Percentiles rank a stretch among this genome's conserved stretches.
phyloP scores from a whole-genome alignment of 352 stramenopile species.

The Globisporangium spiculum region DNA sequence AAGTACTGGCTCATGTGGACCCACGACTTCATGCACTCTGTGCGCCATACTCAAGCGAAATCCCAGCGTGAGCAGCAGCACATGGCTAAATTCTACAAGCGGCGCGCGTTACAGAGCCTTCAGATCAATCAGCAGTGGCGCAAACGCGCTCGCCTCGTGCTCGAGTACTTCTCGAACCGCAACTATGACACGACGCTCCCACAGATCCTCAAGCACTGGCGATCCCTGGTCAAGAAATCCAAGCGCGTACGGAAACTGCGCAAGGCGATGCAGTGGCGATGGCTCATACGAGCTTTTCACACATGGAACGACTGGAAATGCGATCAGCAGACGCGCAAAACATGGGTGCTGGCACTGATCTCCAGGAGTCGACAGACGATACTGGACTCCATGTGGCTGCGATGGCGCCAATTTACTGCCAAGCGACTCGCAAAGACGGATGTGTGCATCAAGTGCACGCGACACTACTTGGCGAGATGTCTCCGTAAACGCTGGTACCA shows the following conservation, averaged over 20 bases:
- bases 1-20: conserved; percentile 63
- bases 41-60: neutral
- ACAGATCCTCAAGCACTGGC: conserved; percentile 21
- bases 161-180: conserved; percentile 40
- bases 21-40: conserved; percentile 35
- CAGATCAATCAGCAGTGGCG: conserved; percentile 5
- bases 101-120: conserved; percentile 18
- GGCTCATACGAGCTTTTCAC: neutral
- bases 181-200: conserved; percentile 25
- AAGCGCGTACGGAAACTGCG: conserved; percentile 7
- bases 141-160: conserved; percentile 32
- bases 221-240: neutral
- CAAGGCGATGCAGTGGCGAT: neutral
- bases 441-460: conserved; percentile 7
- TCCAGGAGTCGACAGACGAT: neutral
- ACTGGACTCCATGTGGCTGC: conserved; percentile 7
- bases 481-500: conserved; percentile 26
- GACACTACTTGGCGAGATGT: conserved; percentile 20
- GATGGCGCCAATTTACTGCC: conserved; percentile 22
- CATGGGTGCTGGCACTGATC: neutral
- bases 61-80: neutral
- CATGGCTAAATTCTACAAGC: conserved; percentile 10
- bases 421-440: conserved; percentile 11
- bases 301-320: conserved; percentile 7
- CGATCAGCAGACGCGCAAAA: conserved; percentile 1